phyloP scores from a whole-genome alignment of 257 asterid genomes.

The Nicotiana obtusifolia region DNA sequence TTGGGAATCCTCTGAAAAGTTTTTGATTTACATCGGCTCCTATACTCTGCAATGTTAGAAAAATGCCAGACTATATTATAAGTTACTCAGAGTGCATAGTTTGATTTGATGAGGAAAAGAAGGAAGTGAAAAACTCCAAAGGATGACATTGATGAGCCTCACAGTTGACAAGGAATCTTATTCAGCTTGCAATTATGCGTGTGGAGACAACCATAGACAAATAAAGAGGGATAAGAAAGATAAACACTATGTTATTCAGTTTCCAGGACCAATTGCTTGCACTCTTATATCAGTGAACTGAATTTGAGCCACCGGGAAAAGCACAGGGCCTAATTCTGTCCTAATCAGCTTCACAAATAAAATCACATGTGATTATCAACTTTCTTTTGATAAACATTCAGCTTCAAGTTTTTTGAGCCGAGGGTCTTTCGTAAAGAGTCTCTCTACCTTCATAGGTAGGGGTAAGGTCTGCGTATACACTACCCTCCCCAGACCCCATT shows the following conservation, averaged over 20 bases:
- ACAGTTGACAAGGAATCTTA: not conserved
- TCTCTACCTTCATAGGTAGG: too few species aligned
- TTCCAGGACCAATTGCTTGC: not conserved
- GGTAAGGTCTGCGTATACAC: too few species aligned
- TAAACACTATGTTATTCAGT: not conserved
- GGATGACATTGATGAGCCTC: not conserved
- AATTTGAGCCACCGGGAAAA: not conserved
- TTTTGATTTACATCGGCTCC: constrained; percentile 76
- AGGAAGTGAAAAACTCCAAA: not conserved
- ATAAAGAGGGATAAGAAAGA: not conserved
- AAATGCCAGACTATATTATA: not conserved
- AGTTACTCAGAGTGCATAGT: not conserved
- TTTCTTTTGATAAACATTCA: not conserved
- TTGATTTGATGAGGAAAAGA: not conserved
- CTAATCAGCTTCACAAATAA: not conserved
- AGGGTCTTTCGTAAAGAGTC: too few species aligned
- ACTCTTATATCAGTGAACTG: not conserved
- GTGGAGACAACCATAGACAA: not conserved
- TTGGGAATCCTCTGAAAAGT: constrained; percentile 56
- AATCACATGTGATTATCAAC: not conserved
- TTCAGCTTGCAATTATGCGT: not conserved
- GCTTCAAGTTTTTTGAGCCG: not conserved
- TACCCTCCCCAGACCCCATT: too few species aligned
- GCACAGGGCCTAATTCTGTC: not conserved
- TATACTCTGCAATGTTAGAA: constrained; percentile 31